Base-by-base conservation (phyloP, 352 stramenopile genomes). In the Pythium grandisporangium region DNA sequence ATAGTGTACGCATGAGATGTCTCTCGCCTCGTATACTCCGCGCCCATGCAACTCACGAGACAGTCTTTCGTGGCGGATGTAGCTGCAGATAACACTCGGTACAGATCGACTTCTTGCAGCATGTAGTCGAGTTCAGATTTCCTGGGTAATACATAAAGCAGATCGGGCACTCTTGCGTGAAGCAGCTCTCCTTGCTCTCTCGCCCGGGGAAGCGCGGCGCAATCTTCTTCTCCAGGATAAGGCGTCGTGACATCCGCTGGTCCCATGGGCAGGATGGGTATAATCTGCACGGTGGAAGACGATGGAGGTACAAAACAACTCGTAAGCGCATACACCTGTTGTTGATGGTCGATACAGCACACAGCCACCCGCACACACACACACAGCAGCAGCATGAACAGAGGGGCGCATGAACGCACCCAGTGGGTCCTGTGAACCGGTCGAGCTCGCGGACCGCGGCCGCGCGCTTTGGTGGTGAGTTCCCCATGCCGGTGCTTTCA, bases 221-320 rank as follows among this genome's bases (percentile, higher is more conserved):
- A 37, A 92, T 60, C 46, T 84, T 85, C 39, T 68, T 66, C 39
- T 86, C 71, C 7, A 84, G 19, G 22, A 92, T 84, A 45, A 92
- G 49, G 12, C 66, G 65, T 7, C 71, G 66, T 33, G 66, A 75
- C 6, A 56, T 51, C 49, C 84, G 86, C 12, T 66, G 35, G 26
- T 87, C 78, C 78, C 78, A 92, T 13, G 69, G 72, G 66, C 78
- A 92, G 20, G 48, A 79, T 44, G 66, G 54, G 44, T 92, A 92
- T 49, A 92, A 44, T 11, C 78, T 91, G 50, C 6, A 2, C 16
- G 21, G 17, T 20, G 42, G 5, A 8, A 50, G n/a, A n/a, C n/a
- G n/a, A n/a, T n/a, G n/a, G n/a, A n/a, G n/a, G n/a, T n/a, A 38
- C 33, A 38, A 16, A 38, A 11, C 33, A 38, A 20, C 33, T 38